Percentiles rank a stretch among this genome's conserved stretches.
Conservation (phyloP, 192 early-diverging fungal genomes). For the Jimgerdemannia lactiflua region DNA sequence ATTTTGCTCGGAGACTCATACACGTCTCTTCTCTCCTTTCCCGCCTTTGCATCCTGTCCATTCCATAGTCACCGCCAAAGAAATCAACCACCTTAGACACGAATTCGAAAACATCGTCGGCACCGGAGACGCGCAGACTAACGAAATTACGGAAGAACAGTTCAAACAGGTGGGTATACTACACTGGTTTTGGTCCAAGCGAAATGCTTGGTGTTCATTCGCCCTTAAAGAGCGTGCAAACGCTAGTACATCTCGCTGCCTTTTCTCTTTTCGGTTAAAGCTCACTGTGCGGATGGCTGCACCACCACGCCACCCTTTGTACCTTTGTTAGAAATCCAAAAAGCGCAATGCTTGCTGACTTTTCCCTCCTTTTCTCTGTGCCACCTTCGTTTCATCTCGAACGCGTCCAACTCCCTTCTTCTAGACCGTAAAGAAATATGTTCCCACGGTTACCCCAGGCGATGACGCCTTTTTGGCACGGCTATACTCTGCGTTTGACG, state of each 20-base stretch:
- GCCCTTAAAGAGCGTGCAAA: no score
- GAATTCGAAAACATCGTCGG: slow-evolving; percentile 38
- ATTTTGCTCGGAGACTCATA: not conserved
- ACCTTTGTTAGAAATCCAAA: no score
- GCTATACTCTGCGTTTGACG: slow-evolving; percentile 76
- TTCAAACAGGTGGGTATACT: slow-evolving; percentile 58
- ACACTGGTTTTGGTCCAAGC: slow-evolving; percentile 17
- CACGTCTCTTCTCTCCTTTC: not conserved
- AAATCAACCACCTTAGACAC: slow-evolving; percentile 44
- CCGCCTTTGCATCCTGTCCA: no score
- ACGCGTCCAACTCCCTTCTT: not conserved
- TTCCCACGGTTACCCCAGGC: slow-evolving; percentile 49
- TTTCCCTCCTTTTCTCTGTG: slow-evolving; percentile 4
- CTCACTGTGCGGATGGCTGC: not conserved
- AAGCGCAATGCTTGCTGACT: not conserved
- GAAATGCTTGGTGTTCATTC: no score
- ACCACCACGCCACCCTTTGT: not conserved
- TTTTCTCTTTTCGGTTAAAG: no score
- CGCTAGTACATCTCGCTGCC: no score
- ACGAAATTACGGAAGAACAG: slow-evolving; percentile 62
- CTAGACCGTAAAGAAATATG: slow-evolving; percentile 52
- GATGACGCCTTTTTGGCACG: slow-evolving; percentile 75
- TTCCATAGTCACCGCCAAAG: slow-evolving; percentile 40
- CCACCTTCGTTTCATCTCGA: not conserved
- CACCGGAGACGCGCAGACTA: slow-evolving; percentile 20